phyloP scores from a whole-genome alignment of 1,284 basidiomycete species.

The Ganoderma multipileum region DNA sequence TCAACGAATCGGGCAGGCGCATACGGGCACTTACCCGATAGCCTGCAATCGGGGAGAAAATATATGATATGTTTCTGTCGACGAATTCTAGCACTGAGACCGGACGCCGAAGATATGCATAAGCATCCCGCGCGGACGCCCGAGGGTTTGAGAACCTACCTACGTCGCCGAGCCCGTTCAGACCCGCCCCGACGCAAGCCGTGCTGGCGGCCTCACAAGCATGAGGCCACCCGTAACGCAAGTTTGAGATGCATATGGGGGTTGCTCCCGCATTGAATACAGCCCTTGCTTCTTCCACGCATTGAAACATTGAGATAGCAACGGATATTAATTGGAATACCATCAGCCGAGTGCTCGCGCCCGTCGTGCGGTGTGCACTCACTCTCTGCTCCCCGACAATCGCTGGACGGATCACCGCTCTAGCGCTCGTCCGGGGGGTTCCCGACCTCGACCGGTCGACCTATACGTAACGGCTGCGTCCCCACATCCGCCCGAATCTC shows the following conservation, averaged over 20 bases:
- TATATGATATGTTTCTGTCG: background rate
- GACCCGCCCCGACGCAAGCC: background rate
- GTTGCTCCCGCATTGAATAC: background rate
- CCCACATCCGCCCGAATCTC: background rate
- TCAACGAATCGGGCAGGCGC: background rate
- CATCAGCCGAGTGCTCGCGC: background rate
- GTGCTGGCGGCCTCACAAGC: background rate
- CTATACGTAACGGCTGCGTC: background rate
- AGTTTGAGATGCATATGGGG: background rate
- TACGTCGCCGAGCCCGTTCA: background rate
- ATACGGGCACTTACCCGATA: background rate
- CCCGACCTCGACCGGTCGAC: background rate
- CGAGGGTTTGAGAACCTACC: background rate
- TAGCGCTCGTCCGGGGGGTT: background rate
- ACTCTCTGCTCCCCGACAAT: background rate
- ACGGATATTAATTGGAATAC: background rate
- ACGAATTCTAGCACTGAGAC: background rate
- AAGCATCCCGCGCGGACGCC: background rate
- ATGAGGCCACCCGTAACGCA: background rate
- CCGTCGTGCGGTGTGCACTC: background rate
- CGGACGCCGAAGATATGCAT: background rate
- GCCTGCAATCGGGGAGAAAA: background rate
- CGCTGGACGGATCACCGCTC: slow-evolving; percentile 7
- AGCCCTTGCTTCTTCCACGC: background rate
- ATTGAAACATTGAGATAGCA: background rate